Conservation (phyloP, 768 basidiomycete species). For the Lactarius quietus region DNA sequence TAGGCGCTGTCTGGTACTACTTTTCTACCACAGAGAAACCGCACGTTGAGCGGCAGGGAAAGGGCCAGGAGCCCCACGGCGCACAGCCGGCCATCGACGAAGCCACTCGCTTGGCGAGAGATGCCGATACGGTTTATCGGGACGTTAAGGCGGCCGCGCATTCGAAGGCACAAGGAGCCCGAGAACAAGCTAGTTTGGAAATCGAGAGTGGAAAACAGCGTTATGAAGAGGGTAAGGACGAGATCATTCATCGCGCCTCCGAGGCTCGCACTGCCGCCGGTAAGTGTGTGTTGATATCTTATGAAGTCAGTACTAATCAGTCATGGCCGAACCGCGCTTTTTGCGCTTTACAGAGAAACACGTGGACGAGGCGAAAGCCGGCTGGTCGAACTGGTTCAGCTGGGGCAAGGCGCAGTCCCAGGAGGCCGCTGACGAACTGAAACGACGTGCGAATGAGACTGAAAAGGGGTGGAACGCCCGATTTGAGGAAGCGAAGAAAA, state of each 20-base stretch:
- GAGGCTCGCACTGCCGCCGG: slow-evolving; percentile 6
- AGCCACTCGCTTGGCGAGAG: background rate
- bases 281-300: background rate
- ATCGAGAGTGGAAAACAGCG: slow-evolving; percentile 17
- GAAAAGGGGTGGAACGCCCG: slow-evolving; percentile 14
- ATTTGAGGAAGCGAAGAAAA: slow-evolving; percentile 22
- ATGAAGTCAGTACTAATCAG: no score
- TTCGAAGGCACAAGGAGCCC: slow-evolving; percentile 5
- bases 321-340: no score
- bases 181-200: slow-evolving; percentile 1
- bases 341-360: slow-evolving; percentile 2
- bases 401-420: slow-evolving; percentile 20
- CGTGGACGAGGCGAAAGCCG: slow-evolving; percentile 17
- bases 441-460: slow-evolving; percentile 20
- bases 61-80: background rate
- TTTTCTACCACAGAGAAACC: slow-evolving; percentile 1
- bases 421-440: slow-evolving; percentile 16
- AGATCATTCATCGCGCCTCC: slow-evolving; percentile 1
- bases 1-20: slow-evolving; percentile 22
- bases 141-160: slow-evolving; percentile 5
- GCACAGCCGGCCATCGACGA: background rate
- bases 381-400: slow-evolving; percentile 14
- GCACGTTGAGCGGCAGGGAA: background rate
- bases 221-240: slow-evolving; percentile 7
- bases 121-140: slow-evolving; percentile 8